Percentiles rank a stretch among this genome's conserved stretches.
Evolutionary conservation across 176 grass and related monocot species (phyloP).

Genomic region (Carex myosuroides): DNA sequence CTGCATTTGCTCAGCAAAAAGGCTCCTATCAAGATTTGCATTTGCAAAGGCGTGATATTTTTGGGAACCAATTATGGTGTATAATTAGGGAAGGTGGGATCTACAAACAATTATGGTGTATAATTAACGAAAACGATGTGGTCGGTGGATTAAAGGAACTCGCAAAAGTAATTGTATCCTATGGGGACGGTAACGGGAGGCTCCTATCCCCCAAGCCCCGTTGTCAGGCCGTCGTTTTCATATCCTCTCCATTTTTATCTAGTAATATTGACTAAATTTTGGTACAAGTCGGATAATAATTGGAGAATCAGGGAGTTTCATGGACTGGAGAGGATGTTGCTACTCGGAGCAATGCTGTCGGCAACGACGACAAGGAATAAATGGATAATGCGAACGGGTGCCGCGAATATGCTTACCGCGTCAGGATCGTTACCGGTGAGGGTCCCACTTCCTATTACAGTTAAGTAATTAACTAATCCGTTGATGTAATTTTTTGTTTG

Average conservation of each 20-base stretch:
- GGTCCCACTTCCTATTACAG: too few species aligned
- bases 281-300: background rate
- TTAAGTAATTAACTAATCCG: too few species aligned
- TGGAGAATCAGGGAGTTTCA: background rate
- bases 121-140: background rate
- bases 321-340: background rate
- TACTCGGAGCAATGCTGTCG: background rate
- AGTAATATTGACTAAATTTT: background rate
- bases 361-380: background rate
- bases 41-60: background rate
- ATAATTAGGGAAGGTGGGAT: background rate
- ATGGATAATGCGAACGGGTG: background rate
- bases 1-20: background rate
- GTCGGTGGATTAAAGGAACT: background rate
- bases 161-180: background rate
- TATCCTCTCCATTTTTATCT: background rate
- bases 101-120: background rate
- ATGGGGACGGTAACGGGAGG: background rate
- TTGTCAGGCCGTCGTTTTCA: background rate
- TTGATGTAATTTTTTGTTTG: too few species aligned
- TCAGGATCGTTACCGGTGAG: too few species aligned
- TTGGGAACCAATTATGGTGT: background rate
- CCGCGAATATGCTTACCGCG: conserved; percentile 7
- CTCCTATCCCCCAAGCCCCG: background rate
- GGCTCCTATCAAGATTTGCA: background rate